A percentile compares a stretch with the other conserved stretches of the same genome.
phyloP scores from a whole-genome alignment of 1,139 yeast species.

The Hansenula anomala region DNA sequence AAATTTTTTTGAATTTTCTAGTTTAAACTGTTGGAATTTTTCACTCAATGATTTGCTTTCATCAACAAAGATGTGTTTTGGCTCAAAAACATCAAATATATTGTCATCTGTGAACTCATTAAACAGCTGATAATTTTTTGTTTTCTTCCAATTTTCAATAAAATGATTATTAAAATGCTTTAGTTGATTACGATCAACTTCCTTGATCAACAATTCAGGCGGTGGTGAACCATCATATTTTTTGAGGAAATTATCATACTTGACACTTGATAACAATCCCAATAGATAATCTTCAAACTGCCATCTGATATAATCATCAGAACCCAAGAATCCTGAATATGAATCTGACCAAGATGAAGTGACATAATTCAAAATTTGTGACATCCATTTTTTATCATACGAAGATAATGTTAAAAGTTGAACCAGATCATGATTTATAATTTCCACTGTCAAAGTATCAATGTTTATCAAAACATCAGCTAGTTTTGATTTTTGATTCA shows the following conservation, averaged over 20 bases:
- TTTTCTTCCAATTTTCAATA: slow-evolving; percentile 58
- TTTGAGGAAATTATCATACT: slow-evolving; percentile 58
- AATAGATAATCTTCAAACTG: slow-evolving; percentile 87
- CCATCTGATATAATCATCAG: slow-evolving; percentile 84
- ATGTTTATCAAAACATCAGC: slow-evolving; percentile 55
- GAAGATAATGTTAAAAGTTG: slow-evolving; percentile 47
- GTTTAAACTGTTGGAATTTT: slow-evolving; percentile 25
- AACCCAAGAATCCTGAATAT: slow-evolving; percentile 57
- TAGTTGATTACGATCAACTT: slow-evolving; percentile 33
- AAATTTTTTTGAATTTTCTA: slow-evolving; percentile 18
- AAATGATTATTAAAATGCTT: slow-evolving; percentile 50
- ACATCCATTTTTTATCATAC: slow-evolving; percentile 65
- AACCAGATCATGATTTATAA: slow-evolving; percentile 37
- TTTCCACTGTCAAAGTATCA: slow-evolving; percentile 45
- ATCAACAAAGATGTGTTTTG: slow-evolving; percentile 49
- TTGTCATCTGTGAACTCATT: slow-evolving; percentile 77
- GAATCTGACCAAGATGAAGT: slow-evolving; percentile 30
- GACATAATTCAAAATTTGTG: slow-evolving; percentile 21
- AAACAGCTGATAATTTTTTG: slow-evolving; percentile 70
- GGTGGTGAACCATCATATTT: slow-evolving; percentile 33
- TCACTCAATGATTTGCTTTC: slow-evolving; percentile 28
- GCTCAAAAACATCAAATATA: slow-evolving; percentile 81
- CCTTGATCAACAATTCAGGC: slow-evolving; percentile 25
- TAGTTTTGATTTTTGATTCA: slow-evolving; percentile 55
- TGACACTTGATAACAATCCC: slow-evolving; percentile 67